Evolutionary conservation across 2,329 filamentous ascomycete species (phyloP).

Genomic region (Xylariales sp.): DNA sequence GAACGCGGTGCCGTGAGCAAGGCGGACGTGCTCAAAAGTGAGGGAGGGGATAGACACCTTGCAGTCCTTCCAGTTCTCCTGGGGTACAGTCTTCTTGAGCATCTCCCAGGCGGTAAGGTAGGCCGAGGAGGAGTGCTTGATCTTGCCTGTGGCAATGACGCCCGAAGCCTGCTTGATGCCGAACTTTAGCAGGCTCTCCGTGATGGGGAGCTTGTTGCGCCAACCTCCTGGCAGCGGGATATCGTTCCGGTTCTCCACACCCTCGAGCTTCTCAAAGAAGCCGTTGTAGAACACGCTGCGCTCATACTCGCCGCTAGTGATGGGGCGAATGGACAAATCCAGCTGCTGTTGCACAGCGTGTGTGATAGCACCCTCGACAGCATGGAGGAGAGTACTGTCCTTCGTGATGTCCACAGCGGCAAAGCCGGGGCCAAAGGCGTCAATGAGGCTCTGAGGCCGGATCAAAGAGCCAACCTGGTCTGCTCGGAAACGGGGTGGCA

Average conservation of each 20-base stretch:
- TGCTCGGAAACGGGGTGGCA: conserved; percentile 56
- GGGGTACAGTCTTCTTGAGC: conserved; percentile 39
- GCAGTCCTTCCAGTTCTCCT: conserved; percentile 53
- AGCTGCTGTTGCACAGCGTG: conserved; percentile 48
- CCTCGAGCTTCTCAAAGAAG: conserved; percentile 42
- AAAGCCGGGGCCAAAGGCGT: not conserved
- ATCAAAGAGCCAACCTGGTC: conserved; percentile 71
- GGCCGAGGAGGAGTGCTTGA: conserved; percentile 34
- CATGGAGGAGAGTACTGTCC: conserved; percentile 57
- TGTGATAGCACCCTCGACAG: conserved; percentile 32
- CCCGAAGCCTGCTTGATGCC: conserved; percentile 28
- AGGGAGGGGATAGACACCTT: conserved; percentile 61
- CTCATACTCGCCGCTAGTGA: conserved; percentile 68
- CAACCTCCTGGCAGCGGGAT: conserved; percentile 59
- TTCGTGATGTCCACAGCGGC: too few species aligned
- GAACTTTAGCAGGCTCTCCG: conserved; percentile 29
- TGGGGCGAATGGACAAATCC: conserved; percentile 55
- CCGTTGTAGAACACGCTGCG: conserved; percentile 44
- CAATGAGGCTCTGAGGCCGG: conserved; percentile 39
- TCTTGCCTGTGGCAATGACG: conserved; percentile 29
- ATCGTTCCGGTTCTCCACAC: conserved; percentile 51
- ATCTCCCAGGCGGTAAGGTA: conserved; percentile 25
- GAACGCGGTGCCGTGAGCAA: conserved; percentile 47
- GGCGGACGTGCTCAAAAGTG: conserved; percentile 61
- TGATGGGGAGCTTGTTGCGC: conserved; percentile 42